A percentile compares a stretch with the other conserved stretches of the same genome.
Evolutionary conservation across 2,329 filamentous ascomycete species (phyloP).

Genomic region (Fusarium graminum): DNA sequence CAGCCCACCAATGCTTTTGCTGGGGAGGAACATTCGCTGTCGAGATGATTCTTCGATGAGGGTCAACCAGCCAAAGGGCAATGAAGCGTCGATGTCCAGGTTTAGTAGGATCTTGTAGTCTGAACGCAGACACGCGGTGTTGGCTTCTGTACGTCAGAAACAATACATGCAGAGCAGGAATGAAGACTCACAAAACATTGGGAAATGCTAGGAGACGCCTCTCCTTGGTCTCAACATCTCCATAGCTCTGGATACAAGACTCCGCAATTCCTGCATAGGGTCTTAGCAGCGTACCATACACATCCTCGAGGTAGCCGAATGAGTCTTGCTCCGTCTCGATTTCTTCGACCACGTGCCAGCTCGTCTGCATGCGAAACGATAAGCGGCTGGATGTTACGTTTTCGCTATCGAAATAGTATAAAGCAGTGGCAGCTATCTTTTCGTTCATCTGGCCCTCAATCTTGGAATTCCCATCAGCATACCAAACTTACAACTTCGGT

Average conservation of each 20-base stretch:
- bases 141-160: background rate
- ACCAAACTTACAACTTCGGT: too few relatives aligned
- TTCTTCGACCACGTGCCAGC: too few relatives aligned
- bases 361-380: background rate
- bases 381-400: constrained; percentile 10
- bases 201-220: constrained; percentile 9
- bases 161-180: fast-evolving
- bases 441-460: too few relatives aligned
- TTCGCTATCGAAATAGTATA: background rate
- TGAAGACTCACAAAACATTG: background rate
- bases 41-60: background rate
- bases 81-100: constrained; percentile 5
- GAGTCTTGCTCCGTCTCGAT: background rate
- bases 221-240: constrained; percentile 6
- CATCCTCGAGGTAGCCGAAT: background rate
- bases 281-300: background rate
- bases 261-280: background rate
- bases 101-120: background rate
- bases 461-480: too few relatives aligned
- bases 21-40: constrained; percentile 9
- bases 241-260: background rate
- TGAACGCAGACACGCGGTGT: constrained; percentile 2
- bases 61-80: constrained; percentile 8
- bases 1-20: background rate
- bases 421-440: too few relatives aligned